phyloP scores from a whole-genome alignment of 192 early-diverging fungal genomes.

The Lobosporangium transversale region DNA sequence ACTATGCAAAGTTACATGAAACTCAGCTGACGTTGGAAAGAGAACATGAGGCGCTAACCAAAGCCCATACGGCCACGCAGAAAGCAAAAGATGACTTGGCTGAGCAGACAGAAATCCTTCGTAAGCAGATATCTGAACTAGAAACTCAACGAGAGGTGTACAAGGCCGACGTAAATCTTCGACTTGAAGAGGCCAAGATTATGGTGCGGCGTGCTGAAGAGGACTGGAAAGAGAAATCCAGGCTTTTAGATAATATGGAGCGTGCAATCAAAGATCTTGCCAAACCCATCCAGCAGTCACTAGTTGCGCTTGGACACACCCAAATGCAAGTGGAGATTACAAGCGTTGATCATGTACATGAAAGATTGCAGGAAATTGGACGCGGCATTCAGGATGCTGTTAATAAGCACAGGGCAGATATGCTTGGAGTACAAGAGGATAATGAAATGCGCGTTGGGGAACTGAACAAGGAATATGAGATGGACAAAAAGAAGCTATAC shows the following conservation, averaged over 20 bases:
- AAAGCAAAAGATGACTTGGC: conserved; percentile 30
- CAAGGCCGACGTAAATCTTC: conserved; percentile 35
- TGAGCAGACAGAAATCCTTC: conserved; percentile 29
- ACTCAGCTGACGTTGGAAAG: conserved; percentile 7
- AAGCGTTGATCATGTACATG: conserved; percentile 16
- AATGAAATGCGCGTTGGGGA: background rate
- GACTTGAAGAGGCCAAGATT: conserved; percentile 40
- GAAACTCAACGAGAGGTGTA: conserved; percentile 35
- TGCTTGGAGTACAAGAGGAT: background rate
- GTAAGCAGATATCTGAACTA: conserved; percentile 34
- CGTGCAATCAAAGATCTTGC: conserved; percentile 20
- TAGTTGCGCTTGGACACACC: conserved; percentile 12
- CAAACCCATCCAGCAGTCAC: conserved; percentile 20
- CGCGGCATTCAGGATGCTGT: conserved; percentile 11
- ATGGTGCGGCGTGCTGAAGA: conserved; percentile 41
- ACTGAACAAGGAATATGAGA: conserved; percentile 24
- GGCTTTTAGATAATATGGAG: conserved; percentile 33
- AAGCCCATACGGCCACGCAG: conserved; percentile 3
- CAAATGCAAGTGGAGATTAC: background rate
- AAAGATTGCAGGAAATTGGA: conserved; percentile 16
- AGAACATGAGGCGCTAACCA: conserved; percentile 10
- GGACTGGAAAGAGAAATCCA: conserved; percentile 49
- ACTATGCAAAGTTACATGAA: conserved; percentile 2
- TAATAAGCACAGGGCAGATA: conserved; percentile 12
- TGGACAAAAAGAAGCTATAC: conserved; percentile 20